Base-by-base conservation (phyloP, 495 filamentous ascomycete genomes). In the Trypethelium eluteriae region DNA sequence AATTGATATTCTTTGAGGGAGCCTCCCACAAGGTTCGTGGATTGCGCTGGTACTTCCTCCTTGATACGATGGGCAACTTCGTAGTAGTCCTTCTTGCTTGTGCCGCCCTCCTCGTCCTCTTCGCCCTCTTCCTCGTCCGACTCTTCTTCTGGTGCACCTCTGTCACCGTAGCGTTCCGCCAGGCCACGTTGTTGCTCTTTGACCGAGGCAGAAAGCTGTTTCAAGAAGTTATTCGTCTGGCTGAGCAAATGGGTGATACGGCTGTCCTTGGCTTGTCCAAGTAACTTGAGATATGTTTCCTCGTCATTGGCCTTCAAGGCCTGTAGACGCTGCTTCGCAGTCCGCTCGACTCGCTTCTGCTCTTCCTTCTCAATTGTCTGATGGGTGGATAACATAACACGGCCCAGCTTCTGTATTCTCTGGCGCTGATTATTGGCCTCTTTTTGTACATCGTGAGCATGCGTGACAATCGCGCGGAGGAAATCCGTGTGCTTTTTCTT, bases 301-400 rank as follows among this genome's bases (percentile, higher is more conserved):
- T 98, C 94, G 77, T 98, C 93, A 85, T 98, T 96, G 70, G 93
- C 92, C 79, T 96, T 98, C 77, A 98, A 81, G 39, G 95, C 95
- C 78, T 96, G 92, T 49, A 98, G 90, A 97, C 94, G 95, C 78
- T 98, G 94, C 80, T 97, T 98, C 39, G 94, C 94, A 14, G 93
- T 98, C 65, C 95, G 84, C 77, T 98, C 94, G 70, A 98, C 86
- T 68, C 94, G 88, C 78, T 94, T 96, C 82, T 97, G 93, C 80
- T 98, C 94, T 80, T 98, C 94, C 76, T 96, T 96, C 77, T 98
- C 94, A 77, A 98, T 97, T 76, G 92, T 88, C 78, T 93, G 89
- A 72, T 98, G 94, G 44, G 96, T 92, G 50, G 82, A 74, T 39
- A 90, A 78, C 90, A 96, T 96, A 76, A 89, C 84, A 18, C 91